Base-by-base conservation (phyloP, 2,329 filamentous ascomycete species). In the Byssochlamys sp. region DNA sequence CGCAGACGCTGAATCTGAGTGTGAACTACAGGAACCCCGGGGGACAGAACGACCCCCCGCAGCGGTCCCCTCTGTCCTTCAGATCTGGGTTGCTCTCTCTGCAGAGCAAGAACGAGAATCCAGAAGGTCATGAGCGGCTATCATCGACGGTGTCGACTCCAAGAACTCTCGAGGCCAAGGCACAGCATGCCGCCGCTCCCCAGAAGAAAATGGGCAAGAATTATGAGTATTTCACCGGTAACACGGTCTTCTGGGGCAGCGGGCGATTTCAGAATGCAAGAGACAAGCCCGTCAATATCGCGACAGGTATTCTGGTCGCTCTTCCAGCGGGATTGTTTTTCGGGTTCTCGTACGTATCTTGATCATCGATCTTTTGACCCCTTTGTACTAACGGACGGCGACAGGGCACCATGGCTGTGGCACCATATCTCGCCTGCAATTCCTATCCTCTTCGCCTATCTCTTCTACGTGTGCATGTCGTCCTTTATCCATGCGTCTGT, bases 401-500 rank as follows among this genome's bases (percentile, higher is more conserved):
- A 24, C 63, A 82, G 79, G 60, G 91, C 88, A 10, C 84, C 89
- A 25, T 96, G 88, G 83, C 72, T 95, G 55, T 96, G 91, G 91
- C 79, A 85, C 64, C 81, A 95, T 66, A 81, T 95, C 62, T 95
- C 90, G 39, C 91, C 91, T 31, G 91, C 90, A 55, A 84, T 97
- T 66, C 94, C 94, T 55, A 84, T 97, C 65, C 74, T 90, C 50
- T 97, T 95, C 75, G 91, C 85, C 55, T 99, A 99, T 70, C 69
- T 96, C n/a, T 90, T 90, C 67, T 91, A 88, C 71, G 80, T 99
- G 28, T 95, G 89, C 73, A 79, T 96, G 53, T 96, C 91, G 26
- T 97, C 94, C 2, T 99, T 97, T 69, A 68, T 96, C 57, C 92
- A 96, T 74, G 94, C 92, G 3, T 96, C 94, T 2, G 82, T 88